phyloP scores from a whole-genome alignment of 2,329 filamentous ascomycete genomes.

The Stagonosporopsis chrysanthemi region DNA sequence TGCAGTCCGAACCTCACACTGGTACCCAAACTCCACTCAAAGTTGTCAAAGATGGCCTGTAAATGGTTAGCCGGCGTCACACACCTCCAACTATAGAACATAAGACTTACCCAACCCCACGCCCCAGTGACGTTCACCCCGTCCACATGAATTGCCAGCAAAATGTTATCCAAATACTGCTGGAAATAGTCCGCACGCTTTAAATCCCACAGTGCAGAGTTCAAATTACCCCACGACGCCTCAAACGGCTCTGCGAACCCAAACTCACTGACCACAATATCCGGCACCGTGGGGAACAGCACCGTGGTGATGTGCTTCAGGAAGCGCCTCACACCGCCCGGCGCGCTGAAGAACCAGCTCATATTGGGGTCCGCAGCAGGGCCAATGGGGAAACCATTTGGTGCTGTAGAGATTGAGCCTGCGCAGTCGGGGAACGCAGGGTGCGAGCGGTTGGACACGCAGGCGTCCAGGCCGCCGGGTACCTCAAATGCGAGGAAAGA shows the following conservation, averaged over 20 bases:
- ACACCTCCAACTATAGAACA: background rate
- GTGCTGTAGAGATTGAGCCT: conserved; percentile 39
- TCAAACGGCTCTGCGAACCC: conserved; percentile 55
- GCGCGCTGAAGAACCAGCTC: conserved; percentile 53
- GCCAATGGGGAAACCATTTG: conserved; percentile 56
- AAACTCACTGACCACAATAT: conserved; percentile 54
- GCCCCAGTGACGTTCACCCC: conserved; percentile 54
- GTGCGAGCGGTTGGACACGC: conserved; percentile 51
- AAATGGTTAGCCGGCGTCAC: background rate
- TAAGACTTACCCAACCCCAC: conserved; percentile 46
- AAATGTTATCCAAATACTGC: conserved; percentile 52
- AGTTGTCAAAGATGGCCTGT: conserved; percentile 51
- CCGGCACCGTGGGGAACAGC: conserved; percentile 53
- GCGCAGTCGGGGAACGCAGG: conserved; percentile 55
- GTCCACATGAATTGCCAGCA: conserved; percentile 48
- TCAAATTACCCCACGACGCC: conserved; percentile 35
- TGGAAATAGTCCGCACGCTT: conserved; percentile 53
- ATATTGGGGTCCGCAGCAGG: conserved; percentile 54
- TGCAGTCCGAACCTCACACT: conserved; percentile 52
- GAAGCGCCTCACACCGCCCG: conserved; percentile 51
- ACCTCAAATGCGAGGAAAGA: conserved; percentile 44
- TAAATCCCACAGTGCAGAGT: conserved; percentile 51
- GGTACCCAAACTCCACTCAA: conserved; percentile 51
- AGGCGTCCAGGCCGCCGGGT: conserved; percentile 48
- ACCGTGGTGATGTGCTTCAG: conserved; percentile 53